phyloP scores from a whole-genome alignment of 805 yeast species.

The Cyberlindnera petersonii region DNA sequence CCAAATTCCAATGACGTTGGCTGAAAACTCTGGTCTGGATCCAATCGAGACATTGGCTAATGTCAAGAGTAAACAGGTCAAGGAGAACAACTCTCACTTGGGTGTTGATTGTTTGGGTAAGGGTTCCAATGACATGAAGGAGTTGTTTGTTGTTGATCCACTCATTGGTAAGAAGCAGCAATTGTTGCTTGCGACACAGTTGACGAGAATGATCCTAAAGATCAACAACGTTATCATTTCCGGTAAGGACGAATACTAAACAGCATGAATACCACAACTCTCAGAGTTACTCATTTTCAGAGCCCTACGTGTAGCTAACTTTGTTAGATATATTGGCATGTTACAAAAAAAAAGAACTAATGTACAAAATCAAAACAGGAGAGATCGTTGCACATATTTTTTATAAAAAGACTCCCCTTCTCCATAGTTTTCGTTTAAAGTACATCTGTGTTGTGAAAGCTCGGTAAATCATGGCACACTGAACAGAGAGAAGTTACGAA shows the following conservation, averaged over 20 bases:
- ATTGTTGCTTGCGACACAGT: slow-evolving; percentile 89
- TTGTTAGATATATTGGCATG: not conserved
- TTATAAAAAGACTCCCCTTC: not conserved
- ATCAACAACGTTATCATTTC: slow-evolving; percentile 93
- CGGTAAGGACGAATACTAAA: slow-evolving; percentile 71
- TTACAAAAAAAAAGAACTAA: not conserved
- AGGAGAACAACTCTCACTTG: slow-evolving; percentile 61
- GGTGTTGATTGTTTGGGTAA: slow-evolving; percentile 94
- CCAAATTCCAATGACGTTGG: slow-evolving; percentile 87
- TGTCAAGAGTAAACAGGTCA: slow-evolving; percentile 80
- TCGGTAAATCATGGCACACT: slow-evolving; percentile 71
- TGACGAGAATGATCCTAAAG: slow-evolving; percentile 95
- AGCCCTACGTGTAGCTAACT: no score
- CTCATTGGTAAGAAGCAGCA: slow-evolving; percentile 97
- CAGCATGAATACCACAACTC: no score
- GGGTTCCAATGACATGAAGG: slow-evolving; percentile 89
- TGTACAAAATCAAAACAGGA: not conserved
- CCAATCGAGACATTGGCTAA: slow-evolving; percentile 87
- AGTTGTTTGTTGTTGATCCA: slow-evolving; percentile 93
- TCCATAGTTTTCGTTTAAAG: not conserved
- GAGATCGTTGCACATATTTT: not conserved
- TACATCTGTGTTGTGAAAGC: no score
- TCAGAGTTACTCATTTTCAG: no score
- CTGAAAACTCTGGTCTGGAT: slow-evolving; percentile 94
- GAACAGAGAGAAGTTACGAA: slow-evolving; percentile 92